phyloP scores from a whole-genome alignment of 331 rosid species.

The Prunus yedoensis region DNA sequence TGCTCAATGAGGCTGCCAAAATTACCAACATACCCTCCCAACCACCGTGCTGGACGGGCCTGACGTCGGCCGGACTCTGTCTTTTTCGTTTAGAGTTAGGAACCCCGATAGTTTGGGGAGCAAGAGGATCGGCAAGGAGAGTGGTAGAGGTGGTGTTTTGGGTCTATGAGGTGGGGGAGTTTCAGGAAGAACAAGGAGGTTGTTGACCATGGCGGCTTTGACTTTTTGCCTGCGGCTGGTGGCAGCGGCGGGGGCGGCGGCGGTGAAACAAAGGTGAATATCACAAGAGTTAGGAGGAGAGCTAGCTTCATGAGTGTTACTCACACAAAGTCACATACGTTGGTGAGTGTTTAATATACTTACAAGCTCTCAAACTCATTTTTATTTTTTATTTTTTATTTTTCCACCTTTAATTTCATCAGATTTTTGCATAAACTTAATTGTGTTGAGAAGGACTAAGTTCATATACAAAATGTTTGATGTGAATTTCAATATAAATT shows the following conservation, averaged over 20 bases:
- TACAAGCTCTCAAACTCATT: not conserved
- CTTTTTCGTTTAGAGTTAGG: slow-evolving; percentile 51
- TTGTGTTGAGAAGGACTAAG: no score
- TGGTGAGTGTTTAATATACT: slow-evolving; percentile 44
- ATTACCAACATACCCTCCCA: slow-evolving; percentile 47
- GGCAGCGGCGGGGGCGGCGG: not conserved
- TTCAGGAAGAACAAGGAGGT: slow-evolving; percentile 50
- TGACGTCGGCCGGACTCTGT: slow-evolving; percentile 58
- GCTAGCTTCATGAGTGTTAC: slow-evolving; percentile 34
- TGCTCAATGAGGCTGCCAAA: slow-evolving; percentile 38
- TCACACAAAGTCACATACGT: slow-evolving; percentile 45
- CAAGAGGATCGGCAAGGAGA: slow-evolving; percentile 24
- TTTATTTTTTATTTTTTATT: not conserved
- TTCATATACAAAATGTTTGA: no score
- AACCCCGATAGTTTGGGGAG: slow-evolving; percentile 28
- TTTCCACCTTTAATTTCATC: not conserved
- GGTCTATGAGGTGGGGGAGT: slow-evolving; percentile 67
- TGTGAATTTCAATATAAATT: no score
- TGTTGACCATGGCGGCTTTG: slow-evolving; percentile 39
- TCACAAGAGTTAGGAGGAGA: slow-evolving; percentile 33
- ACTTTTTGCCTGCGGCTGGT: slow-evolving; percentile 30
- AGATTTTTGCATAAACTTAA: not conserved
- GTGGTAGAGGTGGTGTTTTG: slow-evolving; percentile 27
- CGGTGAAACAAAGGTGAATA: slow-evolving; percentile 34
- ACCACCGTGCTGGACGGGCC: slow-evolving; percentile 78